These are phyloP conservation scores for Cicer arietinum DNA, from an alignment of 306 rosid species.

Conservation along the genomic window DNA sequence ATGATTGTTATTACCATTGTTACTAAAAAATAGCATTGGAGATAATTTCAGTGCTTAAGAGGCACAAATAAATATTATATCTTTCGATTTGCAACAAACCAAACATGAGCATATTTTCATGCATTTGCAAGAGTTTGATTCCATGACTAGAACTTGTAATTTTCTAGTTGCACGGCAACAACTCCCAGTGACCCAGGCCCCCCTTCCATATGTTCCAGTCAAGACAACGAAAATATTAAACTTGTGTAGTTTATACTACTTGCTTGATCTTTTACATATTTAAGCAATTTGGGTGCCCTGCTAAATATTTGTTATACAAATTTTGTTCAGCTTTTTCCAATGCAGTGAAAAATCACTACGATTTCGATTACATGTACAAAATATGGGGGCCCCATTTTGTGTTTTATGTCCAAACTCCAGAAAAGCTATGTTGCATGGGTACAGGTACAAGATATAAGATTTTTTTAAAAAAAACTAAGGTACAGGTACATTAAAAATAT, in stretches of 20 bases:
- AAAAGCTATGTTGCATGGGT: background rate
- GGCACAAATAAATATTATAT: conserved; percentile 17
- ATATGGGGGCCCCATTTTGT: background rate
- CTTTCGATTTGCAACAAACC: background rate
- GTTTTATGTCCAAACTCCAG: conserved; percentile 12
- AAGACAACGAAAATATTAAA: background rate
- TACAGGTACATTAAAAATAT: no score
- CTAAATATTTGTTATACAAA: background rate
- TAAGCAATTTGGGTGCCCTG: background rate
- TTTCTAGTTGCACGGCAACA: background rate
- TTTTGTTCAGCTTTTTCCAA: no score
- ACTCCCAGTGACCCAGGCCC: background rate
- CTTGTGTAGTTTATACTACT: background rate
- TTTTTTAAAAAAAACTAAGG: no score
- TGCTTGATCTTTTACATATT: background rate
- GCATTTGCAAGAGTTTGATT: background rate
- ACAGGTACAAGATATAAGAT: no score
- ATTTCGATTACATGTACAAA: background rate
- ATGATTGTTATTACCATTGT: background rate
- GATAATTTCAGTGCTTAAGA: conserved; percentile 17
- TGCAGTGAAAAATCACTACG: background rate
- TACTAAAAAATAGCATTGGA: conserved; percentile 18
- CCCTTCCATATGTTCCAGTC: background rate
- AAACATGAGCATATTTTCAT: background rate
- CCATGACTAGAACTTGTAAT: background rate